Evolutionary conservation across 1,284 basidiomycete species (phyloP).

Genomic region (Rhodotorula sp.): DNA sequence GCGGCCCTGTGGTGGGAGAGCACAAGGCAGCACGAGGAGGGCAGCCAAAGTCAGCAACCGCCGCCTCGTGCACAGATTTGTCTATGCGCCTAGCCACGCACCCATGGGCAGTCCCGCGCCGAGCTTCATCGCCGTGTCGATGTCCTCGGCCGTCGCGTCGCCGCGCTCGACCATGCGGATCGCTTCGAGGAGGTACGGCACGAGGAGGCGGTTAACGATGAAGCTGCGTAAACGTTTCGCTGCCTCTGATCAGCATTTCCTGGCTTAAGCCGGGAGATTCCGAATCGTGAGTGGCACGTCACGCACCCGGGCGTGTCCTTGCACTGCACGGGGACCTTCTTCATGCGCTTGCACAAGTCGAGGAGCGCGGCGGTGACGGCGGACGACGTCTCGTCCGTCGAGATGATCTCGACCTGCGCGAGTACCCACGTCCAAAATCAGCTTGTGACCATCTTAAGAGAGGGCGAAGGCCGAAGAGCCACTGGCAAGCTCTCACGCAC

Average conservation of each 20-base stretch:
- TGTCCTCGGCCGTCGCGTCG: slow-evolving; percentile 60
- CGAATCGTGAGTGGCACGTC: no score
- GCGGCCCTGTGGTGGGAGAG: slow-evolving; percentile 53
- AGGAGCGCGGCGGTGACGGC: slow-evolving; percentile 55
- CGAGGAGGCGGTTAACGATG: slow-evolving; percentile 59
- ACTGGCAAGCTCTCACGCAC: slow-evolving; percentile 34
- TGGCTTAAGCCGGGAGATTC: no score
- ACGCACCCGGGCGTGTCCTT: slow-evolving; percentile 57
- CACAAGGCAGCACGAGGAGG: not conserved
- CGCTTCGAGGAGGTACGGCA: slow-evolving; percentile 61
- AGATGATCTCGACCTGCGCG: slow-evolving; percentile 56
- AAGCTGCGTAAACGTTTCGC: no score
- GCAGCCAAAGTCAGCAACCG: not conserved
- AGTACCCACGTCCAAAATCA: not conserved
- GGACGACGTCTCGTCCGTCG: slow-evolving; percentile 56
- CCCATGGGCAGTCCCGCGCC: slow-evolving; percentile 55
- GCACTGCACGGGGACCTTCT: slow-evolving; percentile 59
- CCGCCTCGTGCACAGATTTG: slow-evolving; percentile 25
- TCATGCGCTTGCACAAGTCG: slow-evolving; percentile 57
- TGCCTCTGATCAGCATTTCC: no score
- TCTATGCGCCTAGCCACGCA: not conserved
- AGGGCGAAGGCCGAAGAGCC: not conserved
- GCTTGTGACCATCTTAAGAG: not conserved
- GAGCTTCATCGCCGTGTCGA: slow-evolving; percentile 63
- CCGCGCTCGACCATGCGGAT: slow-evolving; percentile 61